Conservation (phyloP, 1,284 basidiomycete species). For the Prillingera fragicola region DNA sequence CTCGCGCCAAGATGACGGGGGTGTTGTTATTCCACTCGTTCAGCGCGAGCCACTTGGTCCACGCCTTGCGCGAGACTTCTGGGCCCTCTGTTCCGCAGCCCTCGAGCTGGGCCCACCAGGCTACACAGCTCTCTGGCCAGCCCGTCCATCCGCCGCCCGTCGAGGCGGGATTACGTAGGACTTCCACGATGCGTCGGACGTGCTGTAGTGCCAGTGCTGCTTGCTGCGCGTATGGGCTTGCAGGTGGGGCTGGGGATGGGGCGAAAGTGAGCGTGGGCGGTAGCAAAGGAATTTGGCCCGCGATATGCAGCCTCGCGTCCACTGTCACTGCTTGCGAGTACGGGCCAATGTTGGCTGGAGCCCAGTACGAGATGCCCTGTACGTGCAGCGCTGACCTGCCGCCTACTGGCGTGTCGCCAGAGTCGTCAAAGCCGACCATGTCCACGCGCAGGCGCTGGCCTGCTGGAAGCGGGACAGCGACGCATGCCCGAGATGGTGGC, state of each 20-base stretch:
- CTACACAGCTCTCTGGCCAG: conserved; percentile 58
- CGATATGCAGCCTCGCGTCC: conserved; percentile 71
- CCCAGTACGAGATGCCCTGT: conserved; percentile 95
- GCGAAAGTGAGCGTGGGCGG: conserved; percentile 70
- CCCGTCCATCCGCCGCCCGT: conserved; percentile 61
- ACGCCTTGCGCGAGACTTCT: conserved; percentile 50
- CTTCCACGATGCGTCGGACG: conserved; percentile 61
- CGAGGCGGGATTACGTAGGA: conserved; percentile 52
- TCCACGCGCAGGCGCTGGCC: conserved; percentile 64
- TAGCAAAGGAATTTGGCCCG: conserved; percentile 89
- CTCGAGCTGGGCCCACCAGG: conserved; percentile 56
- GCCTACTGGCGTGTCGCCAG: neutral
- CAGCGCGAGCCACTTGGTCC: conserved; percentile 34
- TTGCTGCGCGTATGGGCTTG: conserved; percentile 34
- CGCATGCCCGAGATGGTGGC: conserved; percentile 87
- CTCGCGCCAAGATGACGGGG: conserved; percentile 62
- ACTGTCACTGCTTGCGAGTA: conserved; percentile 90
- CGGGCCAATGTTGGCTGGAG: conserved; percentile 96
- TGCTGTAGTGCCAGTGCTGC: conserved; percentile 76
- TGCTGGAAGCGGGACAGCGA: conserved; percentile 65
- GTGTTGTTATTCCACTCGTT: conserved; percentile 26
- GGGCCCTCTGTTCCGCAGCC: conserved; percentile 42
- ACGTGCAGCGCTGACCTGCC: conserved; percentile 74
- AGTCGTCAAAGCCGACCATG: conserved; percentile 59
- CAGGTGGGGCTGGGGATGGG: conserved; percentile 42